Evolutionary conservation across 2,329 filamentous ascomycete genomes (phyloP), one percentile per base, ranked within the genome.

Genomic region (Alternaria incomplexa): DNA sequence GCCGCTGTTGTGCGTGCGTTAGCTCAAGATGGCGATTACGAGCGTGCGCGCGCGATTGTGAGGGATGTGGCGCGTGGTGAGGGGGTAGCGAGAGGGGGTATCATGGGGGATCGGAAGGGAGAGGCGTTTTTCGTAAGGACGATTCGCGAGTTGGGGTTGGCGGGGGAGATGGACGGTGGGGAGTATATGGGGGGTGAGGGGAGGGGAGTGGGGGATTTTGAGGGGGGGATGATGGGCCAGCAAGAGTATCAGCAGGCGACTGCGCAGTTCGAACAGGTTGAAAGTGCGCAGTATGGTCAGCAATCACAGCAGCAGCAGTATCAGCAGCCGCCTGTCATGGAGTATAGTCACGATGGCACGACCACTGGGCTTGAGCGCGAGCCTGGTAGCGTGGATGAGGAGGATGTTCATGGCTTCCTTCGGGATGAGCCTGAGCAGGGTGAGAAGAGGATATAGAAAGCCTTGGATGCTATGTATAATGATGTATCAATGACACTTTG

Each of bases 1-100:
- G 73, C 64, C 9, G 67, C 67, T 9, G 77, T 83, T 5, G 74
- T 83, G 10, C 57, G 70, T 11, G 80, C 81, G 23, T 71, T 85
- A 26, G 76, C 74, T 5, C 70, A 77, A 5, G 69, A 76, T 1
- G 73, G 76, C 6, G 79, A 83, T 26, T 73, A 70, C 67, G 77
- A 74, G 12, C 65, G 74, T 11, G 74, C 80, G 36, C 63, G 71
- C 17, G 62, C 64, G 15, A 64, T 84, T 22, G 79, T 84, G 6
- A 62, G 66, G 15, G 80, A 82, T 69, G 75, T 82, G 12, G 70
- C 73, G 59, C 62, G 66, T 11, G 74, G 71, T 11, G 71, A 77
- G 56, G 79, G 79, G 11, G 67, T 78, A 3, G 75, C 71, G 2
- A 51, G 65, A 36, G 67, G 63, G 2, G 73, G 73, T 10, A 61